These are phyloP conservation scores for Colletotrichum acutatum DNA, from an alignment of 2,329 filamentous ascomycete species.

Conservation along the genomic window DNA sequence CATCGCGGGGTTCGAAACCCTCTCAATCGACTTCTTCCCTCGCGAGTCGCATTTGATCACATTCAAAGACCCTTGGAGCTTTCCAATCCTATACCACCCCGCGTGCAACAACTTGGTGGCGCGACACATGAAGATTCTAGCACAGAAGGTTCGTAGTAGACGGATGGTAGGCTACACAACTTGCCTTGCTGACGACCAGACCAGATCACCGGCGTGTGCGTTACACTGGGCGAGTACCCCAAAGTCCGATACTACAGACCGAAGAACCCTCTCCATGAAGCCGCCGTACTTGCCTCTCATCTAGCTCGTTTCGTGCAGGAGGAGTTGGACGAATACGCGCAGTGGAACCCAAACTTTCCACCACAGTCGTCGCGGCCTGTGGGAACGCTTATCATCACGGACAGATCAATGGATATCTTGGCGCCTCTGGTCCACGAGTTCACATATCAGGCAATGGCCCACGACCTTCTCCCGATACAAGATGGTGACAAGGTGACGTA, in stretches of 20 bases:
- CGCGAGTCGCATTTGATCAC: conserved; percentile 92
- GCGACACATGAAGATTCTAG: conserved; percentile 83
- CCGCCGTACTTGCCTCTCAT: conserved; percentile 86
- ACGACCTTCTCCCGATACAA: conserved; percentile 88
- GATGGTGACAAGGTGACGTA: conserved; percentile 92
- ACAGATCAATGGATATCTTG: conserved; percentile 91
- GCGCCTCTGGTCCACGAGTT: conserved; percentile 94
- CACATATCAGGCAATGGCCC: conserved; percentile 98
- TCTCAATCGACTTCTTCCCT: conserved; percentile 90
- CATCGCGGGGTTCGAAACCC: conserved; percentile 82
- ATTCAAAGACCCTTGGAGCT: conserved; percentile 95
- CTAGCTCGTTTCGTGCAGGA: conserved; percentile 92
- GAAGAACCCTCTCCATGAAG: conserved; percentile 80
- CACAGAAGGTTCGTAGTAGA: conserved; percentile 78
- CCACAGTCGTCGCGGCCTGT: conserved; percentile 82
- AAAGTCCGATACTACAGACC: conserved; percentile 92
- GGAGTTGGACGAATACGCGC: conserved; percentile 88
- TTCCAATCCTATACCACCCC: conserved; percentile 91
- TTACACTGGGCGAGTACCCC: conserved; percentile 92
- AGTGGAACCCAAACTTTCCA: conserved; percentile 86
- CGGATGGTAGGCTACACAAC: neutral
- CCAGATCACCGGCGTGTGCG: conserved; percentile 87
- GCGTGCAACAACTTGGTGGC: conserved; percentile 86
- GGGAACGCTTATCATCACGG: conserved; percentile 86
- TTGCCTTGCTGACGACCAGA: conserved; percentile 33